Evolutionary conservation across 2,329 filamentous ascomycete genomes (phyloP).

Genomic region (Teratosphaeria destructans): DNA sequence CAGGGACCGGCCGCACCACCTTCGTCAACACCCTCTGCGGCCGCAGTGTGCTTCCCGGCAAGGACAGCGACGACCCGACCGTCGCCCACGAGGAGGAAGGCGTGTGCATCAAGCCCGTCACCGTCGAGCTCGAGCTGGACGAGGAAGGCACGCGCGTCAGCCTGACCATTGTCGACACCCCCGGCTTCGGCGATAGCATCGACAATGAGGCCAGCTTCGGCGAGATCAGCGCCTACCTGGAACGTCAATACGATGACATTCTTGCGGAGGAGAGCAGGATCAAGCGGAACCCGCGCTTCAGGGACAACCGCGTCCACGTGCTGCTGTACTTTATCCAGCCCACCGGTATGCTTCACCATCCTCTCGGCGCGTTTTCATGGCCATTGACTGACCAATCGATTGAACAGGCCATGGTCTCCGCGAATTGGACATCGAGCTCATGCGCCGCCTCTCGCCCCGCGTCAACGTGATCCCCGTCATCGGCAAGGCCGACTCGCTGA

Average conservation of each 20-base stretch:
- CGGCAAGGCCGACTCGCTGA: conserved; percentile 94
- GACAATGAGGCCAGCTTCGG: conserved; percentile 94
- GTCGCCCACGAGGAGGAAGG: conserved; percentile 73
- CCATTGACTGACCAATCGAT: conserved; percentile 4
- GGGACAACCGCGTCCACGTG: conserved; percentile 96
- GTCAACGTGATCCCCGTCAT: conserved; percentile 99
- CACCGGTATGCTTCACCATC: conserved; percentile 51
- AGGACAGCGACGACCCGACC: conserved; percentile 78
- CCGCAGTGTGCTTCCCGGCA: conserved; percentile 70
- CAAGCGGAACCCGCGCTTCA: conserved; percentile 99
- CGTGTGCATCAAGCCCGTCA: conserved; percentile 97
- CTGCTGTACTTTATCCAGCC: conserved; percentile 99
- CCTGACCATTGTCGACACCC: conserved; percentile 95
- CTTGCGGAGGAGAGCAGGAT: conserved; percentile 98
- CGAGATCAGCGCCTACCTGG: conserved; percentile 95
- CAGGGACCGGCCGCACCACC: conserved; percentile 94
- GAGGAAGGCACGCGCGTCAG: conserved; percentile 98
- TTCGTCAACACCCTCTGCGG: conserved; percentile 99
- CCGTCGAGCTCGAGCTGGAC: conserved; percentile 90
- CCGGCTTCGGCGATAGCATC: conserved; percentile 96
- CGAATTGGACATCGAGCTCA: conserved; percentile 97
- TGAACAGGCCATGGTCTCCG: conserved; percentile 56
- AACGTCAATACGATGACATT: conserved; percentile 99
- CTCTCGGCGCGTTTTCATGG: neutral
- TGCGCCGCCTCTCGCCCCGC: conserved; percentile 96